phyloP scores from a whole-genome alignment of 1,284 basidiomycete genomes.

The Lentinula novae-zelandiae region DNA sequence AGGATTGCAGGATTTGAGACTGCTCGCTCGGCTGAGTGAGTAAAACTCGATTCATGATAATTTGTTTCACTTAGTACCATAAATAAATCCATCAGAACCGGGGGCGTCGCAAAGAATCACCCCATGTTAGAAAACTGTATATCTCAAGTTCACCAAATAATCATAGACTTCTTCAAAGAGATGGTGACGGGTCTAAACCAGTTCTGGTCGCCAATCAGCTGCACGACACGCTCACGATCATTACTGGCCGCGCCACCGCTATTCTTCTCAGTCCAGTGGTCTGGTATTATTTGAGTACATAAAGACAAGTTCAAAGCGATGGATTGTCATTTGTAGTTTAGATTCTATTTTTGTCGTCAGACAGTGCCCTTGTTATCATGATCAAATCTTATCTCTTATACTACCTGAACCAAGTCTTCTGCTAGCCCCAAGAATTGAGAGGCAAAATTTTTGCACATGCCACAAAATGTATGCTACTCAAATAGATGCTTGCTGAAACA shows the following conservation, averaged over 20 bases:
- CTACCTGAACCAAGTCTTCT: too few relatives aligned
- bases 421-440: too few relatives aligned
- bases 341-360: too few relatives aligned
- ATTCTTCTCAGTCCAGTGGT: too few relatives aligned
- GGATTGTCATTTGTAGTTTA: not conserved
- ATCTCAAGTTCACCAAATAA: not conserved
- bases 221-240: not conserved
- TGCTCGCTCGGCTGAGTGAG: not conserved
- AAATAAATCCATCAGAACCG: not conserved
- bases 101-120: not conserved
- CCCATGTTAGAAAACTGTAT: not conserved
- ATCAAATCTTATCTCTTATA: too few relatives aligned
- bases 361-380: too few relatives aligned
- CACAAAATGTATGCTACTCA: too few relatives aligned
- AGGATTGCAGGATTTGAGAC: not conserved
- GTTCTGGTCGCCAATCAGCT: not conserved
- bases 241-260: not conserved
- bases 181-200: not conserved
- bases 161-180: not conserved
- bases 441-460: too few relatives aligned
- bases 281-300: not conserved
- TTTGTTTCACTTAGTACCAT: not conserved
- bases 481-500: too few relatives aligned
- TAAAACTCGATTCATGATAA: not conserved
- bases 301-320: not conserved